A percentile compares a stretch with the other conserved stretches of the same genome.
Conservation (phyloP, 2,329 filamentous ascomycete genomes). For the Paecilomyces formosus region DNA sequence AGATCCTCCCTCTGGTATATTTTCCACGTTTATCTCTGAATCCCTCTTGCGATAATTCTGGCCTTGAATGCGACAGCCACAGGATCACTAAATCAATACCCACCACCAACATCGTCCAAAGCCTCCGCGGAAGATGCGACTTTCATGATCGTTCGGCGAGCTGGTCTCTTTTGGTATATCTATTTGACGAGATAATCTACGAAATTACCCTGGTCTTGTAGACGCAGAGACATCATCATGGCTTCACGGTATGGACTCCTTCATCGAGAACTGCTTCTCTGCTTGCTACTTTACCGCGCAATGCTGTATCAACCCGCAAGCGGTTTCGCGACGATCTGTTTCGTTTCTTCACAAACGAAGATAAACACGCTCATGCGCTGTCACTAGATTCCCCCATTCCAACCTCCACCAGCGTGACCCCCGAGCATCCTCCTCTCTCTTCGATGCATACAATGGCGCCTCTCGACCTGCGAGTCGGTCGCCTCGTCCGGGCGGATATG, state of each 20-base stretch:
- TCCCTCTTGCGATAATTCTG: not conserved
- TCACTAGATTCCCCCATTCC: conserved; percentile 56
- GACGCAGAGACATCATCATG: conserved; percentile 15
- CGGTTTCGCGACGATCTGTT: not conserved
- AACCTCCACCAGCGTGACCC: conserved; percentile 61
- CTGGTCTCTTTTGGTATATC: not conserved
- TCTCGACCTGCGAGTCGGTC: conserved; percentile 34
- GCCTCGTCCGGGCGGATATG: conserved; percentile 47
- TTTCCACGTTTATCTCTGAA: not conserved
- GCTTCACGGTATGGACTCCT: conserved; percentile 25
- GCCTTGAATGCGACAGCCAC: not conserved
- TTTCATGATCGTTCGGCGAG: not conserved
- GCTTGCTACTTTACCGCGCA: not conserved
- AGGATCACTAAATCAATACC: not conserved
- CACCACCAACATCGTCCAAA: too few relatives aligned
- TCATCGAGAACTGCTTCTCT: not conserved
- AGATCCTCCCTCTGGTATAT: not conserved
- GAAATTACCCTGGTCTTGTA: not conserved
- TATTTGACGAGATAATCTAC: not conserved
- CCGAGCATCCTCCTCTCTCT: conserved; percentile 64
- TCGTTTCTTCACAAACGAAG: not conserved
- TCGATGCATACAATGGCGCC: conserved; percentile 61
- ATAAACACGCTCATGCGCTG: conserved; percentile 1
- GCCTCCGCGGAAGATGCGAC: not conserved
- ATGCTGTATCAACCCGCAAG: too few relatives aligned